These are phyloP conservation scores for Abrus pulchellus DNA, from an alignment of 306 rosid genomes.

Conservation along the genomic window DNA sequence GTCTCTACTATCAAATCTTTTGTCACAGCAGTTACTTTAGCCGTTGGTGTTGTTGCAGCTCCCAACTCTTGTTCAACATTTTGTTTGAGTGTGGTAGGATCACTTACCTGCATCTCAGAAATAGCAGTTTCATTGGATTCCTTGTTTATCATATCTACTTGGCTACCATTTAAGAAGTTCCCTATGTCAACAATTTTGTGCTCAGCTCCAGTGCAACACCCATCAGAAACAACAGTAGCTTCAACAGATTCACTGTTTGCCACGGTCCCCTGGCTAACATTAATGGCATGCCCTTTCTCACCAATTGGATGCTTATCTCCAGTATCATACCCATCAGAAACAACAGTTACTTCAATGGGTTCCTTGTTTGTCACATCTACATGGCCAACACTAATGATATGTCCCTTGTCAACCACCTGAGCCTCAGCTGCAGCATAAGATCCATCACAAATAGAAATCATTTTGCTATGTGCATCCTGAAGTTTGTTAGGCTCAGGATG, in stretches of 20 bases:
- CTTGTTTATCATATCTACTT: constrained; percentile 47
- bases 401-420: constrained; percentile 42
- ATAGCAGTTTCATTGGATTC: constrained; percentile 44
- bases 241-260: constrained; percentile 11
- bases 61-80: constrained; percentile 51
- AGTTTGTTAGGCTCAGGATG: constrained; percentile 42
- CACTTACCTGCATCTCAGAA: constrained; percentile 43
- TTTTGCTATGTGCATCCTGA: constrained; percentile 50
- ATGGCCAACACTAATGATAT: constrained; percentile 50
- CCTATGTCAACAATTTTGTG: constrained; percentile 34
- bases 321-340: constrained; percentile 37
- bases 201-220: not conserved
- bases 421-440: constrained; percentile 38
- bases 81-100: constrained; percentile 49
- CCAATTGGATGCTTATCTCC: constrained; percentile 25
- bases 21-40: constrained; percentile 52
- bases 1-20: constrained; percentile 74
- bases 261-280: constrained; percentile 55
- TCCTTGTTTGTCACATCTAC: constrained; percentile 46
- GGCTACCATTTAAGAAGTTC: constrained; percentile 51
- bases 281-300: constrained; percentile 43
- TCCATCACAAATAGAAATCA: constrained; percentile 51
- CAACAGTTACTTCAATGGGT: constrained; percentile 22
- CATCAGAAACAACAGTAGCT: constrained; percentile 45
- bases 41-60: constrained; percentile 40